Base-by-base conservation (phyloP, 2,329 filamentous ascomycete genomes). In the Cladophialophora immunda region DNA sequence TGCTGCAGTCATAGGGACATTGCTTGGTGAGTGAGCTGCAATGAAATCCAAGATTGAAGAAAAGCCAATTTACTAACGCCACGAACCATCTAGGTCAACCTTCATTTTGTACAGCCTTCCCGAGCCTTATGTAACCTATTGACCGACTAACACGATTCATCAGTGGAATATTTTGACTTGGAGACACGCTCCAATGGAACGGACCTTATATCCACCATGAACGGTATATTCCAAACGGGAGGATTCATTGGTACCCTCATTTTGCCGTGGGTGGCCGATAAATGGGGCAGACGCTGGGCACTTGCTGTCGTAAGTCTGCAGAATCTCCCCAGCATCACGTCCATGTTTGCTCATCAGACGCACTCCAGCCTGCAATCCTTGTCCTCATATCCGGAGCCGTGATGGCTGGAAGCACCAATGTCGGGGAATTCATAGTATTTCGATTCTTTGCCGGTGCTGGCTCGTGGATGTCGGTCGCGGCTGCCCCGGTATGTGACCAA, bases 171-270 rank as follows among this genome's bases (percentile, higher is more conserved):
- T 71, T 78, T 82, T 62, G 69, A 78, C 25, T 75, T 83, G 8
- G 78, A 78, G 1, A 64, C 76, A 3, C 72, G 75, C 62, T 76
- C 68, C 1, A 76, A 79, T 63, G 81, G 80, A 0, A 76, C 79
- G 1, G 77, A 78, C 65, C 74, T 81, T 15, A 79, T 81, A 45
- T 60, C 58, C 7, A 52, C 36, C 19, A 75, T 81, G 54, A 82
- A 82, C 71, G 81, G 81, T 29, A 73, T 82, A 4, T 80, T 79
- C 66, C 78, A 78, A 19, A 80, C 79, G 1, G 80, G 81, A 9
- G 78, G 75, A 15, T 75, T 75, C 52, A 65, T 78, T n/a, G 80
- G 77, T 1, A 63, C 59, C 4, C 41, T 66, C 15, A 47, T 19
- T 27, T 45, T 66, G 5, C 64, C 64, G 2, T 63, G 41, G 50